Conservation (phyloP, 768 basidiomycete genomes). For the Mycena belliarum region DNA sequence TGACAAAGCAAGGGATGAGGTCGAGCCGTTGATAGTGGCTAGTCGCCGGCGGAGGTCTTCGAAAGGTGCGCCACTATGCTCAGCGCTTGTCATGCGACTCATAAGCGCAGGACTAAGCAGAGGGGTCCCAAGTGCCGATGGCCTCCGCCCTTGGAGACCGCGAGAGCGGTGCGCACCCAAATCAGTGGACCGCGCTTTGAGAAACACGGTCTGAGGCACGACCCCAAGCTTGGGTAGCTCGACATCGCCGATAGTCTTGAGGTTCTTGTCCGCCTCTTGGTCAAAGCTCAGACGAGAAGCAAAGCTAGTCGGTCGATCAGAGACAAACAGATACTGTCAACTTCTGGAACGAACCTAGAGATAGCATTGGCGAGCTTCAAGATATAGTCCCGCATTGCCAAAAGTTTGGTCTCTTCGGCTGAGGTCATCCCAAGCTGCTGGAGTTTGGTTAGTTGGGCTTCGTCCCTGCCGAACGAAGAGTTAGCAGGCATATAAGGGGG, state of each 20-base stretch:
- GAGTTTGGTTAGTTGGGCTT: constrained; percentile 70
- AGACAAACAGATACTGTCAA: neutral
- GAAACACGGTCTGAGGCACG: constrained; percentile 89
- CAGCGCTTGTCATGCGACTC: constrained; percentile 50
- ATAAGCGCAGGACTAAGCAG: constrained; percentile 50
- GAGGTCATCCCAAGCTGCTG: constrained; percentile 86
- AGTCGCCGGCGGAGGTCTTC: constrained; percentile 79
- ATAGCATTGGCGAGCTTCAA: constrained; percentile 79
- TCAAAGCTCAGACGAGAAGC: constrained; percentile 64
- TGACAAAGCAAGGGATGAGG: constrained; percentile 56
- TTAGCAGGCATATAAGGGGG: neutral
- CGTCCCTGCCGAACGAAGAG: constrained; percentile 56
- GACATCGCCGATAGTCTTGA: constrained; percentile 66
- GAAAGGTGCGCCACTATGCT: constrained; percentile 60
- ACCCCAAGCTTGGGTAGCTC: constrained; percentile 87
- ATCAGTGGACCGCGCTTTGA: constrained; percentile 58
- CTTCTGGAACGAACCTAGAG: constrained; percentile 54
- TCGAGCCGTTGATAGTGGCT: constrained; percentile 73
- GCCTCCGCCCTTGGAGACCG: constrained; percentile 35
- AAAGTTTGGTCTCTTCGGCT: constrained; percentile 80
- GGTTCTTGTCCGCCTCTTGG: constrained; percentile 59
- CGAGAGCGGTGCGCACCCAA: constrained; percentile 36
- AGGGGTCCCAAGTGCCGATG: constrained; percentile 42
- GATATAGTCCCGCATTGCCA: constrained; percentile 88
- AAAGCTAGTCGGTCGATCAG: constrained; percentile 47